Conservation (phyloP, 192 early-diverging fungal genomes). For the Coemansia sp. region DNA sequence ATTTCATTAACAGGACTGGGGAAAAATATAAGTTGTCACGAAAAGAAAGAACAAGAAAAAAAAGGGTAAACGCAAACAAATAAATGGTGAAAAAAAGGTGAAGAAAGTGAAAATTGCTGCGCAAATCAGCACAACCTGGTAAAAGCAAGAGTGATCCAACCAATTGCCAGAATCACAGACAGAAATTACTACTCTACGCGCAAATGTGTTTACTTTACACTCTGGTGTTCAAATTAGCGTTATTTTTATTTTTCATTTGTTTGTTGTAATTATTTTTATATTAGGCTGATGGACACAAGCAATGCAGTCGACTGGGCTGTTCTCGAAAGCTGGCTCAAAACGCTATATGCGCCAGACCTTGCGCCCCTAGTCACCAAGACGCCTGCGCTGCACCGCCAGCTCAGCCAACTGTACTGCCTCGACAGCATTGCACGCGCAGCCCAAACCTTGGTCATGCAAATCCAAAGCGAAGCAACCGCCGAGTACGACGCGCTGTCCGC, state of each 20-base stretch:
- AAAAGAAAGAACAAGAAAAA: constrained; percentile 1
- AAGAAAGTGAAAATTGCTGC: constrained; percentile 1
- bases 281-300: background rate
- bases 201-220: too few relatives aligned
- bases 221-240: too few relatives aligned
- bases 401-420: constrained; percentile 19
- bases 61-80: background rate
- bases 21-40: background rate
- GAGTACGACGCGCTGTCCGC: constrained; percentile 34
- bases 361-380: constrained; percentile 22
- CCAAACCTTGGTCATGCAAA: constrained; percentile 3
- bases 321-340: constrained; percentile 33
- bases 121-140: background rate
- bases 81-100: too few relatives aligned
- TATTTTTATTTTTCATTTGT: too few relatives aligned
- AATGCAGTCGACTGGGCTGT: constrained; percentile 16
- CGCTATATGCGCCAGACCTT: constrained; percentile 32
- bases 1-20: constrained; percentile 35
- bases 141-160: too few relatives aligned
- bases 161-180: background rate
- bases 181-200: too few relatives aligned
- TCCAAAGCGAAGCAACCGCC: constrained; percentile 27
- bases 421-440: constrained; percentile 4
- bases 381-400: constrained; percentile 14
- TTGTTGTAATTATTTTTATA: background rate